Base-by-base conservation (phyloP, 441 rosid species). In the Arabidopsis hybrid region DNA sequence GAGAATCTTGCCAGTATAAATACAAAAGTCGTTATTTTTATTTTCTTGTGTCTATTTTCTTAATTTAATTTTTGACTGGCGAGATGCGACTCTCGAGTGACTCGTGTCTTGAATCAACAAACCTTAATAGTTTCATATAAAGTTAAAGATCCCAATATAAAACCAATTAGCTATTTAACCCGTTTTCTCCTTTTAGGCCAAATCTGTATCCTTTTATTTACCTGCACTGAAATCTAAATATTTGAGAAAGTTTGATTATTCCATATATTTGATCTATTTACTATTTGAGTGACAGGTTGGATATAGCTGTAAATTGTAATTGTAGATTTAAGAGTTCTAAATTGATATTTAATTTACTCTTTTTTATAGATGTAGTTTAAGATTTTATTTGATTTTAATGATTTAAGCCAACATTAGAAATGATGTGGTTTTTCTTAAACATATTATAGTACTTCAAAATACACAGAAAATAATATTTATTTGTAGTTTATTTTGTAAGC, bases 1-100 rank as follows among this genome's bases (percentile, higher is more conserved):
- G 51, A 7, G 58, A 43, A 75, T 26, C 29, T 26, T 26, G 9
- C 36, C 35, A 7, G 10, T 49, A 64, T 70, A 58, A 8, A 49
- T 57, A 76, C 72, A 76, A 65, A 76, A 61, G 50, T 47, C 52
- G 65, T 76, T 75, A 45, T 12, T 69, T 46, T 61, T 3, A 1
- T 16, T 32, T 36, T 10, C 34, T 0, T 52, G 6, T 18, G 38
- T 55, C 7, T 26, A 26, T 26, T 66, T 43, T 61, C 35, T 18
- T 53, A 21, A 21, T 68, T 45, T 62, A 26, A 3, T 61, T 60
- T 35, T 68, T 60, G 42, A 67, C 68, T 67, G 40, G 18, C 13
- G 1, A 50, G 14, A 31, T 10, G 6, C n/a, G 17, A n/a, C 50
- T n/a, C 17, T n/a, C 8, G 17, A 8, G 50, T 53, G 69, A 14